Evolutionary conservation across 2,329 filamentous ascomycete genomes (phyloP).

Genomic region (Fusarium globosum): DNA sequence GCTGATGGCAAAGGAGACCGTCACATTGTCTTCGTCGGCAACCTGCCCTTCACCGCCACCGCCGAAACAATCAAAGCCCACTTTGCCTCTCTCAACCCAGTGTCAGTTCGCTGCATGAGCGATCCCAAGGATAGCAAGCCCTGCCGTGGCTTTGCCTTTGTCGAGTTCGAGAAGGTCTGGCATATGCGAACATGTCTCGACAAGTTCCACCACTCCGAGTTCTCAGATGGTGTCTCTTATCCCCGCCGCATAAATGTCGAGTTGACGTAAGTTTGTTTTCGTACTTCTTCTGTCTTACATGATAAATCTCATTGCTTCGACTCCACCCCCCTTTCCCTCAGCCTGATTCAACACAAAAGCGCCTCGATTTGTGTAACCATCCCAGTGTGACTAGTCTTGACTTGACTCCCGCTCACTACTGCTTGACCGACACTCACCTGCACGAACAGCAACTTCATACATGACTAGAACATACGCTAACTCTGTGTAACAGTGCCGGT

Average conservation of each 20-base stretch:
- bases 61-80: constrained; percentile 75
- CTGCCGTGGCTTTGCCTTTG: constrained; percentile 83
- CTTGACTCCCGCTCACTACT: constrained; percentile 9
- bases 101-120: constrained; percentile 73
- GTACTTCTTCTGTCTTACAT: constrained; percentile 11
- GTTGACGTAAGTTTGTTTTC: constrained; percentile 73
- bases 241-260: constrained; percentile 90
- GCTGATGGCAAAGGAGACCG: constrained; percentile 44
- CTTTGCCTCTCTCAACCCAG: constrained; percentile 74
- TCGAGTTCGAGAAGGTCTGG: constrained; percentile 89
- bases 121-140: constrained; percentile 69
- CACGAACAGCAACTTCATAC: constrained; percentile 4
- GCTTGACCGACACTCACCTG: constrained; percentile 13
- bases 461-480: constrained; percentile 13
- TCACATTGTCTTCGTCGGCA: constrained; percentile 65
- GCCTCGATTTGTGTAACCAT: constrained; percentile 13
- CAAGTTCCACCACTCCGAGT: constrained; percentile 87
- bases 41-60: constrained; percentile 88
- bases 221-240: constrained; percentile 66
- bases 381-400: background rate
- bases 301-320: background rate
- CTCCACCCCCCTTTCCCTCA: background rate
- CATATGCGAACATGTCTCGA: constrained; percentile 94
- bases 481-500: constrained; percentile 71
- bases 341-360: background rate